A percentile compares a stretch with the other conserved stretches of the same genome.
Evolutionary conservation across 2,329 filamentous ascomycete species (phyloP).

Genomic region (Beauveria sp.): DNA sequence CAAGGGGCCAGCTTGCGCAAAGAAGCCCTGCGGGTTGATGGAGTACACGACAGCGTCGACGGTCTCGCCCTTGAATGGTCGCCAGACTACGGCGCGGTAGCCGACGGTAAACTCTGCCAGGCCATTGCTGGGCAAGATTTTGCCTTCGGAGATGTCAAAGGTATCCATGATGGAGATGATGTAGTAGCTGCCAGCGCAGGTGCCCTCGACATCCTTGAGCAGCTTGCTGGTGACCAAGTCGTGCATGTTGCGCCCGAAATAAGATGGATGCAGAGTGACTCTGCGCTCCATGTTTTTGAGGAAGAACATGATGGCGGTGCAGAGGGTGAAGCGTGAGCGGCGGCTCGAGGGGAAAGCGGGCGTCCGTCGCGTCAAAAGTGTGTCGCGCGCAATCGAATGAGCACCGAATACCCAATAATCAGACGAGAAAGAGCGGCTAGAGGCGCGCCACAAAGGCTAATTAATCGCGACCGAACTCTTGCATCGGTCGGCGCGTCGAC

Average conservation of each 20-base stretch:
- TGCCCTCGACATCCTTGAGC: slow-evolving; percentile 88
- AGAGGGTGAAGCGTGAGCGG: neutral
- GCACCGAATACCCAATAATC: neutral
- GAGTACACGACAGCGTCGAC: slow-evolving; percentile 92
- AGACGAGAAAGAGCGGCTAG: slow-evolving; percentile 6
- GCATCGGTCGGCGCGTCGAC: slow-evolving; percentile 10
- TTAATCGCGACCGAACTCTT: neutral
- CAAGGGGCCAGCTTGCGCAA: slow-evolving; percentile 72
- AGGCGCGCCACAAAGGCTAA: neutral
- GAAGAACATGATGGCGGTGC: slow-evolving; percentile 72
- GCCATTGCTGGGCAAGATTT: slow-evolving; percentile 84
- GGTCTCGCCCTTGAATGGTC: slow-evolving; percentile 96
- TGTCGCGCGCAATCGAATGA: neutral
- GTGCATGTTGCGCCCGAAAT: slow-evolving; percentile 90
- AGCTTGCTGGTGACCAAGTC: slow-evolving; percentile 86
- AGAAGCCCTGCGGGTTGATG: slow-evolving; percentile 89
- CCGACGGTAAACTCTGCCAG: slow-evolving; percentile 90
- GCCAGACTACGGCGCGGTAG: slow-evolving; percentile 94
- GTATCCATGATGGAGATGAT: slow-evolving; percentile 98
- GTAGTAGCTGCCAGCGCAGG: slow-evolving; percentile 91
- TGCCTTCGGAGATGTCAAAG: slow-evolving; percentile 87
- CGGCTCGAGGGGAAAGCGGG: neutral
- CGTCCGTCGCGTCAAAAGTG: neutral
- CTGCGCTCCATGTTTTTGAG: slow-evolving; percentile 93
- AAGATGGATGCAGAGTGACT: slow-evolving; percentile 92